Conservation (phyloP, 306 rosid genomes). For the Trifolium fragiferum region DNA sequence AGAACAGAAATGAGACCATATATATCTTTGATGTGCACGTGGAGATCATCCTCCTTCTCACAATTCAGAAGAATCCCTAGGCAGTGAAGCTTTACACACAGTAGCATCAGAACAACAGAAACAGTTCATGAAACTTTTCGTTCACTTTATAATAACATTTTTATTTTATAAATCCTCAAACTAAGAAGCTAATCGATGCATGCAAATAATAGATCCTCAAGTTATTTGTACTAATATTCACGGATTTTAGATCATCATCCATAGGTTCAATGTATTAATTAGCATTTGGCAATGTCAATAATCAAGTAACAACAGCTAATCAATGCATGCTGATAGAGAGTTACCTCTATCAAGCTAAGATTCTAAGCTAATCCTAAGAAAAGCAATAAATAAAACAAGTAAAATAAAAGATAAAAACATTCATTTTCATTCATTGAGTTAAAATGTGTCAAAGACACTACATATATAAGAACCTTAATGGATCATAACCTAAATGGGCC, state of each 20-base stretch:
- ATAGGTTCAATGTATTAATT: neutral
- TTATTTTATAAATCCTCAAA: neutral
- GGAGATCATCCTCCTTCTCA: conserved; percentile 60
- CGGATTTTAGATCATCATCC: neutral
- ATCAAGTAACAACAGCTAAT: neutral
- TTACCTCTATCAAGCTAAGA: no score
- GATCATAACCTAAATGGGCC: no score
- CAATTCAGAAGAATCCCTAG: conserved; percentile 74
- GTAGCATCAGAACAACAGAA: conserved; percentile 38
- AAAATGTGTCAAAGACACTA: no score
- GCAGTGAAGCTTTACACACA: conserved; percentile 76
- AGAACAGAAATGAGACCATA: conserved; percentile 67
- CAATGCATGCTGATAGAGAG: no score
- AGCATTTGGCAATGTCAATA: neutral
- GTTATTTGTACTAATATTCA: neutral
- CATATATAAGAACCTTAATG: no score
- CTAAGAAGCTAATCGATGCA: no score
- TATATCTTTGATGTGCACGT: conserved; percentile 57
- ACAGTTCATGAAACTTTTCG: conserved; percentile 1
- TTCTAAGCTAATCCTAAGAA: no score
- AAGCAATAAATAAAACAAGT: no score
- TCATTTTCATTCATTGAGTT: no score
- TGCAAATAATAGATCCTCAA: neutral
- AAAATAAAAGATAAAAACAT: no score
- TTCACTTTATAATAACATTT: conserved; percentile 23